Percentiles rank a stretch among this genome's conserved stretches.
phyloP scores from a whole-genome alignment of 2,329 filamentous ascomycete species.

The Cadophora sp. region DNA sequence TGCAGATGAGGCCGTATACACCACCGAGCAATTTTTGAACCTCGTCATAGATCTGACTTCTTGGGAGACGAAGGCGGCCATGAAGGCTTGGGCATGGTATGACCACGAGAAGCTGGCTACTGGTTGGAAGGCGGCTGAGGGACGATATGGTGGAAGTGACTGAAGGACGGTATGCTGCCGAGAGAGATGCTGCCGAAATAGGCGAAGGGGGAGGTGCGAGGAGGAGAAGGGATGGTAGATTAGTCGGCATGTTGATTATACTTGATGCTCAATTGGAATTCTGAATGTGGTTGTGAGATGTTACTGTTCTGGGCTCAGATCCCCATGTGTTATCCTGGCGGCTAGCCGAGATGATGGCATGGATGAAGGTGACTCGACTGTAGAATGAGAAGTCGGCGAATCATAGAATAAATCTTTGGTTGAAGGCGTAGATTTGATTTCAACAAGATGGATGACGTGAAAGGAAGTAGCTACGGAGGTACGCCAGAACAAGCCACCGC shows the following conservation, averaged over 20 bases:
- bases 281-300: not conserved
- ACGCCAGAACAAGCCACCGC: not conserved
- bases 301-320: not conserved
- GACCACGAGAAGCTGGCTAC: slow-evolving; percentile 52
- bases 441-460: too few species aligned
- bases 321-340: not conserved
- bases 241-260: slow-evolving; percentile 23
- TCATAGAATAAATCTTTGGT: not conserved
- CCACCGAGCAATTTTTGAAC: slow-evolving; percentile 77
- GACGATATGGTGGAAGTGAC: slow-evolving; percentile 60
- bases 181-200: slow-evolving; percentile 56
- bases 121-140: slow-evolving; percentile 50
- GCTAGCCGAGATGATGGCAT: not conserved
- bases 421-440: not conserved
- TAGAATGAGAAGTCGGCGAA: not conserved
- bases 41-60: slow-evolving; percentile 63
- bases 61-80: slow-evolving; percentile 56
- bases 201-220: slow-evolving; percentile 68
- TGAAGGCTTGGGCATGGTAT: slow-evolving; percentile 65
- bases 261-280: not conserved
- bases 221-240: slow-evolving; percentile 62
- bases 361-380: not conserved
- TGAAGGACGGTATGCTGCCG: slow-evolving; percentile 65
- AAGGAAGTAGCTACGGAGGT: not conserved
- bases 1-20: slow-evolving; percentile 79